Evolutionary conservation across 75 land plant species (phyloP), one percentile per base, ranked within the genome.

Genomic region (Picea glauca): DNA sequence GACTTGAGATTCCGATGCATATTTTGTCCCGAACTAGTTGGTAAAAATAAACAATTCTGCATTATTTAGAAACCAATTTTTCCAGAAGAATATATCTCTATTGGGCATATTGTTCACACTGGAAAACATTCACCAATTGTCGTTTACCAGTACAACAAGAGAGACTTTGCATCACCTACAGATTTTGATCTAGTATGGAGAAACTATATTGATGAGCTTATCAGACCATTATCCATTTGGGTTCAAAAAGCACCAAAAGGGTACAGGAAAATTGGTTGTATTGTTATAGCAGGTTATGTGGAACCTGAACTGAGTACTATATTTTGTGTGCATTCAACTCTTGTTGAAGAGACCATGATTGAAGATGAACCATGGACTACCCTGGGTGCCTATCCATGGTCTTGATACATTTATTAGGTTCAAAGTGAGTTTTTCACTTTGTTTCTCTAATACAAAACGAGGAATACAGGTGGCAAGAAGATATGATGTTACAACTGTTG

Each of bases 141-240:
- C 38, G 82, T 89, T 32, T 98, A 95, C 79, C 87, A 77, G 17
- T 74, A 90, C 64, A 73, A 72, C 58, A 84, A 83, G 67, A 81
- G 72, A 38, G 35, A 54, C 30, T 98, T 98, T 82, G 80, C 88
- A 61, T 84, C 30, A 30, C 96, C 99, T 43, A 68, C 85, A 58
- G 94, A 96, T 72, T 98, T 88, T 86, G 98, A 98, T 85, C 86
- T 98, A 86, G 99, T 97, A 1, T 98, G 98, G 99, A 87, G 96
- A 73, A 95, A 93, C 77, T 95, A 96, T 80, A 61, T 67, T 46
- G 98, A 93, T 33, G 98, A 94, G 75, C 93, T 85, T 72, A 59
- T 61, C 20, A 65, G 72, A 60, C 91, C 96, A 40, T 87, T 95
- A 13, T 89, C 99, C 30, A 85, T 98, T 35, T 98, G 99, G 99